These are phyloP conservation scores for Suillus americanus DNA, from an alignment of 768 basidiomycete species.

Conservation along the genomic window DNA sequence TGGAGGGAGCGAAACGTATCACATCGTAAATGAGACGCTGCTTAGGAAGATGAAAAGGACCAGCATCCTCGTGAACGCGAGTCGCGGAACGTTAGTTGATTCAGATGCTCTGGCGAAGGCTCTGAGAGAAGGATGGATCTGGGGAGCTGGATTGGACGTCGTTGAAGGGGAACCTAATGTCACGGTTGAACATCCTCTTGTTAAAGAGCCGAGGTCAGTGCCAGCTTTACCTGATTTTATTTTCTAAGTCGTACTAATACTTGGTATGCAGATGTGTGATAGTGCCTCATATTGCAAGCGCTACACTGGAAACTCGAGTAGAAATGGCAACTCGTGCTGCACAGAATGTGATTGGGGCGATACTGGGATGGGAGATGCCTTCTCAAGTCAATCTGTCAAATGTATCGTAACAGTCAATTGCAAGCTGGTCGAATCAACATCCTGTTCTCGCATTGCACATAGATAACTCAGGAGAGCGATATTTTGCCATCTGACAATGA, in stretches of 20 bases:
- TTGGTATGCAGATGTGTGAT: constrained; percentile 60
- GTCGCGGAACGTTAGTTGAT: constrained; percentile 86
- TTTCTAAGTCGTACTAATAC: neutral
- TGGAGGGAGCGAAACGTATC: constrained; percentile 66
- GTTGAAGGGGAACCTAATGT: constrained; percentile 90
- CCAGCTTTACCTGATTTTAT: neutral
- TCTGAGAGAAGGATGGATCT: constrained; percentile 74
- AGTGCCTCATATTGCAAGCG: constrained; percentile 90
- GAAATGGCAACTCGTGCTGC: constrained; percentile 81
- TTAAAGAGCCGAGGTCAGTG: constrained; percentile 67
- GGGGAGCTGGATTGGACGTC: constrained; percentile 92
- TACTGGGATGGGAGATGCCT: constrained; percentile 60
- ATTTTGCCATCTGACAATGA: neutral
- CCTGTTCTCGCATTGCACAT: neutral
- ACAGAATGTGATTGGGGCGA: constrained; percentile 48
- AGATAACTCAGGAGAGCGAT: neutral
- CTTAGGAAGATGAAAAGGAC: constrained; percentile 83
- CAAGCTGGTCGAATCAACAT: neutral
- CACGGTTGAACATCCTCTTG: constrained; percentile 69
- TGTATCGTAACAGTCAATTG: neutral
- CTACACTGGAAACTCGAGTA: constrained; percentile 79
- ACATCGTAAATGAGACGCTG: constrained; percentile 72
- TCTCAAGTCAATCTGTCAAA: neutral
- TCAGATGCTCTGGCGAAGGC: constrained; percentile 86
- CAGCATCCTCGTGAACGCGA: constrained; percentile 81